Evolutionary conservation across 768 basidiomycete genomes (phyloP), one percentile per base, ranked within the genome.

Genomic region (Rhodocollybia butyracea): DNA sequence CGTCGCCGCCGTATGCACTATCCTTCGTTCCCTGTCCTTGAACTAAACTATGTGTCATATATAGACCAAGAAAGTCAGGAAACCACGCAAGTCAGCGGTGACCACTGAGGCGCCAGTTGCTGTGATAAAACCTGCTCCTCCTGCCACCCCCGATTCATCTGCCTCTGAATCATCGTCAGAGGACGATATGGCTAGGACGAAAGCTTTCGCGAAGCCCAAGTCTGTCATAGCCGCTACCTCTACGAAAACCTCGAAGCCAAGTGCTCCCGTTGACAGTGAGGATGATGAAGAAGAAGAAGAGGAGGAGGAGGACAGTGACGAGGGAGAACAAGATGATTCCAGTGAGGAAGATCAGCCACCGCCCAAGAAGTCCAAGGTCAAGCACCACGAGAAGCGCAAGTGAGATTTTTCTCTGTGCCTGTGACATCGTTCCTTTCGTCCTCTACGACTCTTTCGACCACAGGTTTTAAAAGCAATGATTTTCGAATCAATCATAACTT

Each of bases 111-210:
- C 26, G 12, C 27, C 39, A 41, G 31, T 29, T n/a, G 30, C 29
- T 15, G 53, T 26, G n/a, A 54, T 46, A 27, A 54, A 54, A 19
- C 26, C 53, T 32, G 53, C 21, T 12, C 3, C 21, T 36, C 19
- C 43, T 21, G 31, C 43, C n/a, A 21, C 31, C 15, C 26, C 40
- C 11, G 42, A 8, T 12, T 34, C 42, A 6, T 41, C 45, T 1
- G 53, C 22, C 3, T 50, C 48, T 4, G 74, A 57, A 5, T 43
- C 61, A 15, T 40, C 34, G 36, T 46, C 43, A 10, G 55, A 56
- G 13, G 47, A 56, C 1, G 55, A 56, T 1, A 41, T 48, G 32
- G 19, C 39, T 4, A 46, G 31, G 21, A 15, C 26, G 17, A 48
- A 36, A 24, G 1, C 43, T 17, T 17, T 30, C 31, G 13, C 15